Evolutionary conservation across 139 green algal species (phyloP), one percentile per base, ranked within the genome.

Genomic region (Haematococcus sp.): DNA sequence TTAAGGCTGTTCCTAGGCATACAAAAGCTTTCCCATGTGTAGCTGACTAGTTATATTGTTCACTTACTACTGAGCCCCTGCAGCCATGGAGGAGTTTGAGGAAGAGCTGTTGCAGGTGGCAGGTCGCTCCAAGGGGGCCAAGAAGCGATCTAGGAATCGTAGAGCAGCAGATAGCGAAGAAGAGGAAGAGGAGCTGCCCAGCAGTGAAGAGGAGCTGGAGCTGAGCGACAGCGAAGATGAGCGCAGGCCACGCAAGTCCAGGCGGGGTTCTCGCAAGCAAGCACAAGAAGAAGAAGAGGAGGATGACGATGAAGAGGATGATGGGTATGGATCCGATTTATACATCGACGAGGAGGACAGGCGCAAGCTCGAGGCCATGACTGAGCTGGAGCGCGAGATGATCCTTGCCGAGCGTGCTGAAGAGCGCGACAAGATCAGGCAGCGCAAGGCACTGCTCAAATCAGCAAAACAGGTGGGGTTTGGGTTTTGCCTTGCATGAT

Each of bases 371-470:
- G 66, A 73, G 60, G 70, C 77, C 22, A 88, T 91, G 85, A 87
- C 78, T 32, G 85, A 91, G 81, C 64, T 91, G 19, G 79, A 91
- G 30, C 77, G 86, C 40, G 86, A 91, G 73, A 89, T 89, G 81
- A 88, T 91, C 32, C 73, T 91, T 1, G 65, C 73, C 0, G 86
- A 91, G 11, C 82, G 86, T 34, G 75, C 75, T 16, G 81, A 87
- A 59, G 23, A 73, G 72, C 76, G 84, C 0, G 75, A 83, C 34
- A 81, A 89, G 63, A 52, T 75, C 43, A 66, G 78, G n/a, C 78
- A 88, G 46, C 70, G 81, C n/a, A 64, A 68, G 33, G 58, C 76
- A 34, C 65, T 86, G 56, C 63, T 86, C 22, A 75, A 81, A 66
- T 66, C 20, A n/a, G 56, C 65, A 31, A 71, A 55, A 30, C n/a